Percentiles rank a stretch among this genome's conserved stretches.
phyloP scores from a whole-genome alignment of 768 basidiomycete genomes.

The Erythrobasidium yunnanense region DNA sequence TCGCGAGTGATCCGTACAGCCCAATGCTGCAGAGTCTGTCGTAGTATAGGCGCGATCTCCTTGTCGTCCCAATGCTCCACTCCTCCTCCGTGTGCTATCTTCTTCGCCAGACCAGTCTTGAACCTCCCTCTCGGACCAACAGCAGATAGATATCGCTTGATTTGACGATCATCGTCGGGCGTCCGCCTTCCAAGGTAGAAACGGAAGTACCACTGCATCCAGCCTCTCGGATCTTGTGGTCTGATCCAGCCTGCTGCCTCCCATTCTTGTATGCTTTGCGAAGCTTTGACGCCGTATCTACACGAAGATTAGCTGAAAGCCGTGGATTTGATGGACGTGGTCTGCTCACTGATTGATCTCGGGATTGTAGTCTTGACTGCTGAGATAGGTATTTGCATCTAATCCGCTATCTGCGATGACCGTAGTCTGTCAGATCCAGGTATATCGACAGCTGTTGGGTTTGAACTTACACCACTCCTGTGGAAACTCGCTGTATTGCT shows the following conservation, averaged over 20 bases:
- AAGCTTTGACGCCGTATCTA: constrained; percentile 33
- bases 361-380: constrained; percentile 25
- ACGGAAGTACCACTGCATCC: constrained; percentile 34
- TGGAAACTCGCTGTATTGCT: constrained; percentile 11
- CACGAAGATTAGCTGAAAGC: neutral
- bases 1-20: constrained; percentile 19
- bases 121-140: constrained; percentile 20
- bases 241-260: constrained; percentile 32
- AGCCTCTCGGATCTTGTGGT: constrained; percentile 31
- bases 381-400: constrained; percentile 1
- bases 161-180: constrained; percentile 16
- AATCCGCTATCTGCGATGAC: neutral
- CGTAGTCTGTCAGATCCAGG: neutral
- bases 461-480: constrained; percentile 1
- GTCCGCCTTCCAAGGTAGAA: constrained; percentile 30
- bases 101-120: constrained; percentile 17
- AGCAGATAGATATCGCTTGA: constrained; percentile 1
- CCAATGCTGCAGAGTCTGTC: constrained; percentile 25
- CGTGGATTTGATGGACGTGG: neutral
- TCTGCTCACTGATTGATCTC: constrained; percentile 17
- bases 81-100: constrained; percentile 16
- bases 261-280: constrained; percentile 33
- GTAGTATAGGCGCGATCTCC: constrained; percentile 19
- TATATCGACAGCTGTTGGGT: neutral
- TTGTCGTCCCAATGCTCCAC: constrained; percentile 16